Conservation (phyloP, 2,329 filamentous ascomycete genomes). For the Xylaria sp. region DNA sequence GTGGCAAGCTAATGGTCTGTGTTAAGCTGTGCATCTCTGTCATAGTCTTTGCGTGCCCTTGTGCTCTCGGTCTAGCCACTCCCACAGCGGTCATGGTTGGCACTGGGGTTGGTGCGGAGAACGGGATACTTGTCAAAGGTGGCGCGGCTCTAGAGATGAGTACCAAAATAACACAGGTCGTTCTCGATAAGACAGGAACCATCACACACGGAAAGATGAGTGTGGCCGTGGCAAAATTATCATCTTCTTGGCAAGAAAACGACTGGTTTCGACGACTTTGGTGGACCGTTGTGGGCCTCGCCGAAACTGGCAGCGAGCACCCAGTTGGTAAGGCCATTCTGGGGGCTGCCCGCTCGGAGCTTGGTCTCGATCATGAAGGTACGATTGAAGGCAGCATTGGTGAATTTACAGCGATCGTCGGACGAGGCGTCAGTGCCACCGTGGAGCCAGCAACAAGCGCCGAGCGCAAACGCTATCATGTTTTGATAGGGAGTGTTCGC, state of each 20-base stretch:
- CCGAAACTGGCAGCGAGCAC: slow-evolving; percentile 94
- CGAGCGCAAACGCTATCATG: slow-evolving; percentile 74
- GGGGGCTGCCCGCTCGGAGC: slow-evolving; percentile 72
- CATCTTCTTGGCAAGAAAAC: slow-evolving; percentile 70
- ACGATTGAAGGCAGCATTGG: slow-evolving; percentile 82
- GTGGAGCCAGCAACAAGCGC: slow-evolving; percentile 76
- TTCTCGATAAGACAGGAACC: slow-evolving; percentile 96
- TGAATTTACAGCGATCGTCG: slow-evolving; percentile 82
- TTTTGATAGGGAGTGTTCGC: slow-evolving; percentile 82
- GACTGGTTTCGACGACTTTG: slow-evolving; percentile 76
- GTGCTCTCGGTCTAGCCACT: slow-evolving; percentile 92
- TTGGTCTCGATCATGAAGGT: slow-evolving; percentile 73
- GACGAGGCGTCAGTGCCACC: slow-evolving; percentile 80
- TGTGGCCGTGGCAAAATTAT: slow-evolving; percentile 74
- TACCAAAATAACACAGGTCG: slow-evolving; percentile 86
- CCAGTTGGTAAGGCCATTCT: slow-evolving; percentile 92
- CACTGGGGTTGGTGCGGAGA: slow-evolving; percentile 93
- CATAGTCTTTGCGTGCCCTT: slow-evolving; percentile 97
- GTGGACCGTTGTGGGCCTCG: slow-evolving; percentile 96
- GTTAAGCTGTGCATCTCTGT: slow-evolving; percentile 97
- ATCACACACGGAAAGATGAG: slow-evolving; percentile 96
- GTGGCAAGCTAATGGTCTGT: slow-evolving; percentile 94
- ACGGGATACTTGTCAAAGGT: slow-evolving; percentile 97
- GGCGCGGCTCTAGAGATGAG: slow-evolving; percentile 89
- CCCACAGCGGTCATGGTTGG: slow-evolving; percentile 99